A percentile compares a stretch with the other conserved stretches of the same genome.
phyloP scores from a whole-genome alignment of 2,329 filamentous ascomycete genomes.

The Mycocentrospora acerina region DNA sequence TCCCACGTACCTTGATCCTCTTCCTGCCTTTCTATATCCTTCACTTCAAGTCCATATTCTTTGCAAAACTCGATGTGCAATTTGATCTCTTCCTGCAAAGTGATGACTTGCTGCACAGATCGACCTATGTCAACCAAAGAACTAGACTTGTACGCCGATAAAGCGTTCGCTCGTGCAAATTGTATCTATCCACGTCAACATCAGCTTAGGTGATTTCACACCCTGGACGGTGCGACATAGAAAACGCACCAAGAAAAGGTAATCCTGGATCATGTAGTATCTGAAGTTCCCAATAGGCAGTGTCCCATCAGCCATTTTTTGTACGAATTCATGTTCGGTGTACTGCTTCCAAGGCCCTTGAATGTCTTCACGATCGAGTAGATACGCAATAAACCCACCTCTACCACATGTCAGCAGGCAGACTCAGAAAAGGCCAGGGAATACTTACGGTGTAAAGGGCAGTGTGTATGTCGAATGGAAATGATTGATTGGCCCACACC shows the following conservation, averaged over 20 bases:
- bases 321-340: slow-evolving; percentile 80
- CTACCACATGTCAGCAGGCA: slow-evolving; percentile 21
- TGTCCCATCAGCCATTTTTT: slow-evolving; percentile 71
- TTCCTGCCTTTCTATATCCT: slow-evolving; percentile 70
- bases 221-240: too few species aligned
- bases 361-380: slow-evolving; percentile 76
- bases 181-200: slow-evolving; percentile 61
- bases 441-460: slow-evolving; percentile 64
- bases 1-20: slow-evolving; percentile 69
- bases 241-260: slow-evolving; percentile 88
- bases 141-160: slow-evolving; percentile 83
- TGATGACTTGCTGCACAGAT: slow-evolving; percentile 69
- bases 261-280: slow-evolving; percentile 88
- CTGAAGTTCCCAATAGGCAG: slow-evolving; percentile 79
- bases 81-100: slow-evolving; percentile 77
- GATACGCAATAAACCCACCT: slow-evolving; percentile 79
- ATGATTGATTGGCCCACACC: slow-evolving; percentile 74
- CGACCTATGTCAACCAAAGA: slow-evolving; percentile 70
- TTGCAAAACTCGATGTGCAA: slow-evolving; percentile 83
- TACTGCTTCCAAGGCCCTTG: slow-evolving; percentile 71
- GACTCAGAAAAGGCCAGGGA: not conserved
- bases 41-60: slow-evolving; percentile 72
- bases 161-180: slow-evolving; percentile 81
- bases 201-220: not conserved
- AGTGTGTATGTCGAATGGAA: slow-evolving; percentile 71